These are phyloP conservation scores for Plectosphaerella cucumerina DNA, from an alignment of 2,329 filamentous ascomycete genomes.

Conservation along the genomic window DNA sequence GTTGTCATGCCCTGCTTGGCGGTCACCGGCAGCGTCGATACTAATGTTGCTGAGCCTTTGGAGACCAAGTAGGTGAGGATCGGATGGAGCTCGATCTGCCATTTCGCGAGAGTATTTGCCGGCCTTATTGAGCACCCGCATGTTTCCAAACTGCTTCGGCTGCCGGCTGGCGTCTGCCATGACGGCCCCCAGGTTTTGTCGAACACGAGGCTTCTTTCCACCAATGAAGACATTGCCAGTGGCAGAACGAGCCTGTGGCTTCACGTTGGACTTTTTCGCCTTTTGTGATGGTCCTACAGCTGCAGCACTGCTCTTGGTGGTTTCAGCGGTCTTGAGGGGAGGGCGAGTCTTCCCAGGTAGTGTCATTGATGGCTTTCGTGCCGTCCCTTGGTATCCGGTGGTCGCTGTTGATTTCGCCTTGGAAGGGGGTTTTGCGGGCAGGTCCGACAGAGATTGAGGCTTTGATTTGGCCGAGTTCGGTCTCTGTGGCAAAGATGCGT, in stretches of 20 bases:
- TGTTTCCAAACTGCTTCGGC: constrained; percentile 34
- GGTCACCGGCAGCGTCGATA: constrained; percentile 13
- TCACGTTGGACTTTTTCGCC: background rate
- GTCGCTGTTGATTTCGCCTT: background rate
- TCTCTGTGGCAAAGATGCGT: no score
- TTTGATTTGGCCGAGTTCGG: no score
- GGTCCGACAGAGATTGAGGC: no score
- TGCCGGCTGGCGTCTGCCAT: constrained; percentile 36
- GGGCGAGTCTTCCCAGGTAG: no score
- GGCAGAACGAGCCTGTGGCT: background rate
- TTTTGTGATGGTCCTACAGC: background rate
- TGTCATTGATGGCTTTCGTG: constrained; percentile 17
- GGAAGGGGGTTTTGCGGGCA: no score
- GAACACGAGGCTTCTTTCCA: constrained; percentile 33
- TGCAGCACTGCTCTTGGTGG: no score
- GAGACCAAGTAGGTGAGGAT: constrained; percentile 21
- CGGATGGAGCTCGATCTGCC: constrained; percentile 35
- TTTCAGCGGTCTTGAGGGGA: no score
- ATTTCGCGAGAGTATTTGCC: constrained; percentile 37
- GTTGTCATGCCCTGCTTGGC: background rate
- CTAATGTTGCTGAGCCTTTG: constrained; percentile 17
- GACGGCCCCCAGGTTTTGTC: constrained; percentile 28
- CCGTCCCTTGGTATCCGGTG: constrained; percentile 28
- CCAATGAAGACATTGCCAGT: constrained; percentile 40
- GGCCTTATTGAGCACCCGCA: constrained; percentile 32